phyloP scores from a whole-genome alignment of 192 early-diverging fungal genomes.

The Coemansia sp. region DNA sequence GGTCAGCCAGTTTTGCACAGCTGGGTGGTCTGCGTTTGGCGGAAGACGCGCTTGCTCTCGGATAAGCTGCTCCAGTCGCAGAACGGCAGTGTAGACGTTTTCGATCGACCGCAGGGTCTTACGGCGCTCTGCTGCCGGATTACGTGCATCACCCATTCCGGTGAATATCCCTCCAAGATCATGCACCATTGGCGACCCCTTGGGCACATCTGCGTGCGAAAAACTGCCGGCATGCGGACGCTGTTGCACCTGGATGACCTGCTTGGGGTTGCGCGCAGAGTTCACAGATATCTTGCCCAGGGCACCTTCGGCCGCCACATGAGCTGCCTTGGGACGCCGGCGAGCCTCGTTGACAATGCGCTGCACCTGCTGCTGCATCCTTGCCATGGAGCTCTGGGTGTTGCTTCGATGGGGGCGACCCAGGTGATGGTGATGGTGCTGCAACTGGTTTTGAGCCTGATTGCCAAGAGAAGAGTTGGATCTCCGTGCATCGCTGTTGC shows the following conservation, averaged over 20 bases:
- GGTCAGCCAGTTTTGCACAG: conserved; percentile 32
- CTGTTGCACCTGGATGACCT: conserved; percentile 71
- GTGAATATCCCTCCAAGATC: conserved; percentile 33
- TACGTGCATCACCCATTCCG: conserved; percentile 50
- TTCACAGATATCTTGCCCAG: conserved; percentile 91
- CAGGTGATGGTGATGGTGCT: conserved; percentile 34
- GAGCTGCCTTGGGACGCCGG: conserved; percentile 79
- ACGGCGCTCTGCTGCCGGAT: conserved; percentile 59
- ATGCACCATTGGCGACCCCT: conserved; percentile 22
- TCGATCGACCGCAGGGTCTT: conserved; percentile 72
- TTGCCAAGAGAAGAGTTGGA: conserved; percentile 7
- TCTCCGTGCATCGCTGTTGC: conserved; percentile 4
- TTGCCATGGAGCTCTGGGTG: conserved; percentile 60
- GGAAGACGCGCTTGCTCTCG: conserved; percentile 64
- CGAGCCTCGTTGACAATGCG: conserved; percentile 93
- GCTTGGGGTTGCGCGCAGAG: conserved; percentile 87
- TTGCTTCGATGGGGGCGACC: conserved; percentile 26
- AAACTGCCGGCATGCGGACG: conserved; percentile 46
- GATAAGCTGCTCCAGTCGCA: conserved; percentile 83
- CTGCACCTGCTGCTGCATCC: conserved; percentile 95
- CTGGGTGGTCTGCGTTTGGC: conserved; percentile 25
- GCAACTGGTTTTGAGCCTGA: background rate
- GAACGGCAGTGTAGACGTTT: conserved; percentile 73
- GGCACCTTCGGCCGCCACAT: conserved; percentile 89
- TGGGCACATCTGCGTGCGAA: conserved; percentile 3